Conservation (phyloP, 2,329 filamentous ascomycete species). For the Epichloe baconii region DNA sequence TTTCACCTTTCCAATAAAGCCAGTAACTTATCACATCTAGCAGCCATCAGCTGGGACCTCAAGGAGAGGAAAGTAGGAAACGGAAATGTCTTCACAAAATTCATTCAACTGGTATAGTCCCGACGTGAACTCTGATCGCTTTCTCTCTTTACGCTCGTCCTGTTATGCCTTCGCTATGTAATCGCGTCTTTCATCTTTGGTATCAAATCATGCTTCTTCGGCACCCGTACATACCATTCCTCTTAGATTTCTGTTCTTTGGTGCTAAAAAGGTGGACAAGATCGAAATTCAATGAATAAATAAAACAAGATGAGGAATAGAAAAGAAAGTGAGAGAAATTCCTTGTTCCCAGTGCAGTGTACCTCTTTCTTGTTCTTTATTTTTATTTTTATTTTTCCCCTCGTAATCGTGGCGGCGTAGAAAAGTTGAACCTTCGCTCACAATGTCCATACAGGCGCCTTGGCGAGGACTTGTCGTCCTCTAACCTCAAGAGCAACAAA, state of each 20-base stretch:
- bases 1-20: too few relatives aligned
- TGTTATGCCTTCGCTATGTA: not conserved
- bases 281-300: not conserved
- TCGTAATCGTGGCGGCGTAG: not conserved
- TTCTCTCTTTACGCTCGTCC: not conserved
- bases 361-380: not conserved
- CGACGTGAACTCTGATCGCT: not conserved
- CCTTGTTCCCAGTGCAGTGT: not conserved
- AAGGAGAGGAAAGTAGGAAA: not conserved
- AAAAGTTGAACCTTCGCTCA: conserved; percentile 6
- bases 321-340: not conserved
- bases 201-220: not conserved
- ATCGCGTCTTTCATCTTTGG: not conserved
- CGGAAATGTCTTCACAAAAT: not conserved
- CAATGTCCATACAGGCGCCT: conserved; percentile 61
- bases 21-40: too few relatives aligned
- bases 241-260: not conserved
- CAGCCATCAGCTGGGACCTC: too few relatives aligned
- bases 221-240: not conserved
- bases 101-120: not conserved
- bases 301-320: not conserved
- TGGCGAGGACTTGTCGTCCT: conserved; percentile 60
- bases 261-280: not conserved
- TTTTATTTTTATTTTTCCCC: too few relatives aligned
- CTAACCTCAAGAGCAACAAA: conserved; percentile 65